Evolutionary conservation across 140 eudicot species (phyloP).

Genomic region (Oenanthe javanica): DNA sequence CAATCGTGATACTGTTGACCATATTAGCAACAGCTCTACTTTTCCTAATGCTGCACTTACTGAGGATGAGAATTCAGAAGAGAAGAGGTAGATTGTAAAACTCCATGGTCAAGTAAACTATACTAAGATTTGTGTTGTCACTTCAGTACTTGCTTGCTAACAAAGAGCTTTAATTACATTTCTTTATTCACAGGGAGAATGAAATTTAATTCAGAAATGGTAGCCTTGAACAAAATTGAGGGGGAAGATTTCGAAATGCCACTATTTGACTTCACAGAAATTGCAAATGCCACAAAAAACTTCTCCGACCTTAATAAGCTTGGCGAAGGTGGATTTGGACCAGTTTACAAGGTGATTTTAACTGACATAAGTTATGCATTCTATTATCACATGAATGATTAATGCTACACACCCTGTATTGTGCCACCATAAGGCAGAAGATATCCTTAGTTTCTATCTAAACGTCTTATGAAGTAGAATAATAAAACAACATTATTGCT

Average conservation of each 20-base stretch:
- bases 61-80: constrained; percentile 5
- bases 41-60: not conserved
- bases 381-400: not conserved
- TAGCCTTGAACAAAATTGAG: constrained; percentile 2
- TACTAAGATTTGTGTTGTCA: not conserved
- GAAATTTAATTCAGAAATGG: not conserved
- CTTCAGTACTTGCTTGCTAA: not conserved
- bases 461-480: not conserved
- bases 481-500: not conserved
- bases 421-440: not conserved
- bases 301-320: not conserved
- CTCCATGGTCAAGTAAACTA: not conserved
- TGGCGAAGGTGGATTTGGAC: not conserved
- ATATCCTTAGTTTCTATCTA: too few species aligned
- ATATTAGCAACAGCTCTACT: not conserved
- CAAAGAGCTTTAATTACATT: not conserved
- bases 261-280: not conserved
- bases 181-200: not conserved
- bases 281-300: constrained; percentile 3
- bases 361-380: not conserved
- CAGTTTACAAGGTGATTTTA: not conserved
- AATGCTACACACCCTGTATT: not conserved
- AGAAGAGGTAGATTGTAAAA: not conserved
- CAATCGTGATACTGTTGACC: not conserved
- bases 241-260: not conserved